These are phyloP conservation scores for Xylaria sp. DNA, from an alignment of 2,329 filamentous ascomycete genomes.

Conservation along the genomic window DNA sequence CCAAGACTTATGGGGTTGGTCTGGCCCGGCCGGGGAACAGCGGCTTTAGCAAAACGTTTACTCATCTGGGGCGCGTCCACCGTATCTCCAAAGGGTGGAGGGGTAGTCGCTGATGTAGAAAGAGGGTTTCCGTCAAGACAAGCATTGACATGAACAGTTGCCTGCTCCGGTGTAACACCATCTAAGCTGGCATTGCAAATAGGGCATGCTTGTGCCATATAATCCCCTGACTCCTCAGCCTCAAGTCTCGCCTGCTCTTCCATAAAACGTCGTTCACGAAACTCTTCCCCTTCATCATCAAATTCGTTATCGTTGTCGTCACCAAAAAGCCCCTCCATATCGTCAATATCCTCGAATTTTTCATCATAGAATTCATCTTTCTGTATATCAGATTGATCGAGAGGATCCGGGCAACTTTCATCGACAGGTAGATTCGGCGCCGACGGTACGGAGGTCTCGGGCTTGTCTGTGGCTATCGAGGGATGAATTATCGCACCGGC, in stretches of 20 bases:
- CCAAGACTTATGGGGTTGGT: slow-evolving; percentile 76
- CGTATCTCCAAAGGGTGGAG: slow-evolving; percentile 42
- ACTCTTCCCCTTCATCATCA: slow-evolving; percentile 68
- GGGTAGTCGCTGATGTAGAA: slow-evolving; percentile 56
- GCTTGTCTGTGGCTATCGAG: slow-evolving; percentile 14
- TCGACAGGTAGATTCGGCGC: slow-evolving; percentile 40
- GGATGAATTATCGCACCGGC: slow-evolving; percentile 14
- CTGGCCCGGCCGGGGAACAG: slow-evolving; percentile 81
- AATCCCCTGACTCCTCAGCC: slow-evolving; percentile 62
- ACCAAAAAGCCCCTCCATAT: slow-evolving; percentile 68
- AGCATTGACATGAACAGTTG: slow-evolving; percentile 86
- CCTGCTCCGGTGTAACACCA: slow-evolving; percentile 71
- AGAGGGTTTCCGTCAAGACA: slow-evolving; percentile 87
- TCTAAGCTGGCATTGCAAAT: slow-evolving; percentile 76
- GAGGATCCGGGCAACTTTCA: slow-evolving; percentile 43
- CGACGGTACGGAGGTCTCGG: slow-evolving; percentile 28
- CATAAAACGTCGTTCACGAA: slow-evolving; percentile 75
- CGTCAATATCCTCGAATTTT: slow-evolving; percentile 53
- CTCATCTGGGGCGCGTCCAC: slow-evolving; percentile 55
- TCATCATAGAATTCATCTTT: slow-evolving; percentile 41
- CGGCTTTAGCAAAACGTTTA: slow-evolving; percentile 73
- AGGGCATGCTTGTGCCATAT: slow-evolving; percentile 69
- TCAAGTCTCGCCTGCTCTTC: slow-evolving; percentile 77
- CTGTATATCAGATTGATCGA: slow-evolving; percentile 37
- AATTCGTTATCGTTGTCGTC: slow-evolving; percentile 53